Conservation (phyloP, 148 eudicot genomes). For the Mesembryanthemum crystallinum region DNA sequence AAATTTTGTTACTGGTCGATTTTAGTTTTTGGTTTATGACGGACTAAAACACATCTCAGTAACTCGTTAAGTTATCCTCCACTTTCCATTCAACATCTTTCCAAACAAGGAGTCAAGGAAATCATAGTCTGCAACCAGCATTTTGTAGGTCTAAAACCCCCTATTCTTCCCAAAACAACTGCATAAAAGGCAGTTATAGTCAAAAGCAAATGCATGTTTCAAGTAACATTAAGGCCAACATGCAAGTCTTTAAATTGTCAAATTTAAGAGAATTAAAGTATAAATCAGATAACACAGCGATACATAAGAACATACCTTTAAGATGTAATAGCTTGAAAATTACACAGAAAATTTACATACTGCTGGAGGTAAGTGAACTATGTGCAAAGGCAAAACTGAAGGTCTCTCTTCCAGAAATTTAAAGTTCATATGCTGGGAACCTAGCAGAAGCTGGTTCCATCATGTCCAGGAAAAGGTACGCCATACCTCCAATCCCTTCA, state of each 20-base stretch:
- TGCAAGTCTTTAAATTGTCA: not conserved
- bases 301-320: not conserved
- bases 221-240: not conserved
- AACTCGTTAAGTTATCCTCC: too few species aligned
- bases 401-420: not conserved
- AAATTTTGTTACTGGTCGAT: too few species aligned
- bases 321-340: not conserved
- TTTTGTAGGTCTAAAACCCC: too few species aligned
- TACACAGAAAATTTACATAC: not conserved
- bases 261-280: not conserved
- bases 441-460: constrained; percentile 45
- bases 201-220: not conserved
- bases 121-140: too few species aligned
- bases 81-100: too few species aligned
- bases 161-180: too few species aligned
- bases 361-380: not conserved
- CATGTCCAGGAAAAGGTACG: constrained; percentile 69
- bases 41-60: too few species aligned
- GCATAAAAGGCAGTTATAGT: too few species aligned
- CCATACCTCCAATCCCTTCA: constrained; percentile 74
- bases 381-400: not conserved
- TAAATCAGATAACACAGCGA: not conserved
- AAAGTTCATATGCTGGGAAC: constrained; percentile 69
- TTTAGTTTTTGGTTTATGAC: too few species aligned
- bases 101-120: too few species aligned